Percentiles rank a stretch among this genome's conserved stretches.
phyloP scores from a whole-genome alignment of 257 asterid genomes.

The Rehmannia glutinosa region DNA sequence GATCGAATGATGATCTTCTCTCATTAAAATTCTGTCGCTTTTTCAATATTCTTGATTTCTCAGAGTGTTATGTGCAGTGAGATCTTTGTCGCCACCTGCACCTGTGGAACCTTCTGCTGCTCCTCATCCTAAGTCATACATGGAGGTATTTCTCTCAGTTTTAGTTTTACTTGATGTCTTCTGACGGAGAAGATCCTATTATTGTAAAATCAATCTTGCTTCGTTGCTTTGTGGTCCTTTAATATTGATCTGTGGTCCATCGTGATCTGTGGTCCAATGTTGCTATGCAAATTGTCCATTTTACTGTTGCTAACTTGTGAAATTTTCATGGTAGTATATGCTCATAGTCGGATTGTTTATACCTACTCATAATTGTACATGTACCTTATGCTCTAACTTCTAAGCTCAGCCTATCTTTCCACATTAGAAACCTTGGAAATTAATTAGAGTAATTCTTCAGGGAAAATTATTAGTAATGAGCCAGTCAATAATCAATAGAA shows the following conservation, averaged over 20 bases:
- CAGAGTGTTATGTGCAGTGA: conserved; percentile 44
- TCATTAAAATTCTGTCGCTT: neutral
- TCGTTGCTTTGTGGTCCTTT: too few species aligned
- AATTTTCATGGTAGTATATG: too few species aligned
- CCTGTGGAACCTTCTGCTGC: conserved; percentile 63
- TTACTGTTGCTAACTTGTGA: too few species aligned
- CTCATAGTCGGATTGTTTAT: too few species aligned
- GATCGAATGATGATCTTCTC: conserved; percentile 4
- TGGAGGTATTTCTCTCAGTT: conserved; percentile 58
- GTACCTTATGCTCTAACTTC: too few species aligned
- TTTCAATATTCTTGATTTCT: conserved; percentile 3
- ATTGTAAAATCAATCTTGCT: neutral
- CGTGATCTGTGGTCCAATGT: too few species aligned
- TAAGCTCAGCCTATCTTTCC: neutral
- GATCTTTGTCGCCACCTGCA: conserved; percentile 66
- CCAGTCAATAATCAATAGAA: neutral
- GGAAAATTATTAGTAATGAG: neutral
- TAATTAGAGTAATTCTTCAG: neutral
- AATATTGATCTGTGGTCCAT: too few species aligned
- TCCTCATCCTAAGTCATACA: conserved; percentile 79
- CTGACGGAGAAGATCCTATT: too few species aligned
- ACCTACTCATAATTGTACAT: too few species aligned
- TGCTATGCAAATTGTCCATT: too few species aligned
- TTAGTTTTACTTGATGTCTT: too few species aligned
- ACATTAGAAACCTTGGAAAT: neutral